Base-by-base conservation (phyloP, 1,139 yeast genomes). In the Magnusiomyces paraingens region DNA sequence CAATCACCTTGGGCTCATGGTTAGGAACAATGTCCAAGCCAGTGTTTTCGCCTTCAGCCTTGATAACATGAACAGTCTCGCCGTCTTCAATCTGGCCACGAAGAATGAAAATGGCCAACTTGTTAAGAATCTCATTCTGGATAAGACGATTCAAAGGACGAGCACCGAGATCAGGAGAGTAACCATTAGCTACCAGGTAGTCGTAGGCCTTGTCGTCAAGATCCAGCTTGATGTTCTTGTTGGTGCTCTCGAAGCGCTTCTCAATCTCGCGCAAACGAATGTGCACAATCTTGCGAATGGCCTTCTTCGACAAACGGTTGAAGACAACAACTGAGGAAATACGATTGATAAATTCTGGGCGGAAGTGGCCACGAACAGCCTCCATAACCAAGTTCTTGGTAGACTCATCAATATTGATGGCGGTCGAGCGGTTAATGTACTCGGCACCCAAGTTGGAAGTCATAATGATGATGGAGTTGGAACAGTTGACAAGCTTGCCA, bases 391-490 rank as follows among this genome's bases (percentile, higher is more conserved):
- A 41, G 10, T 53, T 51, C 32, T 50, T 48, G 11, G 58, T 53
- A 20, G 49, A 44, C 12, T 20, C 38, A 15, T 55, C 58, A 51
- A 53, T 44, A 83, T 60, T 80, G 75, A 51, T 84, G 87, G 65
- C 80, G 84, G 22, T 95, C 83, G 50, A 78, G 76, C 6, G 77
- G 67, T 82, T 83, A 70, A 94, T 86, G 67, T 75, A 90, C 68
- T 89, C 89, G 12, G 99, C 98, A 61, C 99, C 99, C 68, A 94
- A 80, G 71, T 93, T 94, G 21, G 98, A 91, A 1, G 99, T 94
- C 96, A 94, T 89, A 60, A 93, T 91, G 61, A 93, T 81, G 62
- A 93, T 89, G 53, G 93, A 81, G 72, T 93, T 93, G 54, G 97
- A 84, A 62, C 96, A 90, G 72, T 91, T 91, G 62, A 94, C 86